Evolutionary conservation across 2,329 filamentous ascomycete genomes (phyloP).

Genomic region (Ophiostoma novo-ulmi): DNA sequence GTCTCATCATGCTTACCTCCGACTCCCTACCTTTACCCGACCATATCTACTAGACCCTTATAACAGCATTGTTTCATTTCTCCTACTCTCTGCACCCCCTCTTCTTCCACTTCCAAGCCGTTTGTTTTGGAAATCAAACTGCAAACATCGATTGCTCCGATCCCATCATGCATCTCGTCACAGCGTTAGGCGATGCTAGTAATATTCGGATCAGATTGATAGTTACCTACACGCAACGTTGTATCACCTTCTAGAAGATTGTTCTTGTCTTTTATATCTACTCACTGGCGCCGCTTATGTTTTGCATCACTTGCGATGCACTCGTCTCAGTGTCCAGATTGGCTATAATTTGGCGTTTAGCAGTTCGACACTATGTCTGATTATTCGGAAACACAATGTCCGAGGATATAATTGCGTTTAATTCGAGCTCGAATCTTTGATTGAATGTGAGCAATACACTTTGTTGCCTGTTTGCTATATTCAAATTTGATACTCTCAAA

Average conservation of each 20-base stretch:
- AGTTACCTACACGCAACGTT: not conserved
- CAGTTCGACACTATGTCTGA: not conserved
- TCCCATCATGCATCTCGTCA: not conserved
- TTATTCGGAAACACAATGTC: not conserved
- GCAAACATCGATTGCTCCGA: constrained; percentile 2
- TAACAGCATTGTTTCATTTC: not conserved
- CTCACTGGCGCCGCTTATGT: not conserved
- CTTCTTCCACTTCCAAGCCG: not conserved
- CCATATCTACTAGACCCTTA: not conserved
- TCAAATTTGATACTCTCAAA: not conserved
- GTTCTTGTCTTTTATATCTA: not conserved
- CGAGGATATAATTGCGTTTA: not conserved
- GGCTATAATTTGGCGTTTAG: not conserved
- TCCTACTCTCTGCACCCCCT: not conserved
- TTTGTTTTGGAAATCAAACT: constrained; percentile 13
- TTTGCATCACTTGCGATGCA: constrained; percentile 1
- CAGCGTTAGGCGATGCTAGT: not conserved
- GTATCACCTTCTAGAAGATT: not conserved
- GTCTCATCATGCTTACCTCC: not conserved
- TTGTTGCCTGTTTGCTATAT: not conserved
- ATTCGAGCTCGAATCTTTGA: too few relatives aligned
- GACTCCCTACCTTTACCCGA: not conserved
- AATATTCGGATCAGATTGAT: too few relatives aligned
- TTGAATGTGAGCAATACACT: too few relatives aligned
- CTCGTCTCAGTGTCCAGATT: not conserved